Evolutionary conservation across 2,329 filamentous ascomycete genomes (phyloP), one percentile per base, ranked within the genome.

Genomic region (Xylariaceae sp.): DNA sequence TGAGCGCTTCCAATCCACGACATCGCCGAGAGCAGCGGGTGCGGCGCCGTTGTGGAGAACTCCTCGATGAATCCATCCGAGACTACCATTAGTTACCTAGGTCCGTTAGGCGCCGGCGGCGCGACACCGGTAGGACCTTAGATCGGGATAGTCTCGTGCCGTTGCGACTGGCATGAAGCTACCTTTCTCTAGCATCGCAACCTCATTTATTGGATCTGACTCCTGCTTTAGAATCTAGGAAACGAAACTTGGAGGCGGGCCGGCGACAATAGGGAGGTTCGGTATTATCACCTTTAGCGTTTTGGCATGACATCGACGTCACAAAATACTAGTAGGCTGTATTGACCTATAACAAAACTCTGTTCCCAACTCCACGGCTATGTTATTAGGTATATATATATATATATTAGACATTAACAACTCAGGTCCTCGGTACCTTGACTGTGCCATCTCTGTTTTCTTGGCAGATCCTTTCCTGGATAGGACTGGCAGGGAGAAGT

Each of bases 1-100:
- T 72, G 70, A 7, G 71, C 61, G 47, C 65, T 66, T n/a, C 68
- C 69, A 44, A 66, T 70, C 65, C 67, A 67, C 9, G 67, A 66
- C 7, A 72, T 66, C 18, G 56, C 59, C 7, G 67, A 70, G 20
- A 64, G 59, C 41, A 57, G 60, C 42, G 61, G 57, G 20, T 53
- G 50, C 20, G 60, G 55, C 48, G 57, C 59, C 42, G 47, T 47
- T 26, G 49, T 65, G 47, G 70, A 71, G 56, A 70, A 71, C 20
- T 65, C 61, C 50, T 73, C 69, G 48, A 73, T 63, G 60, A 26
- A 61, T 20, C 60, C 60, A 63, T 23, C 54, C 60, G 3, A 20
- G 10, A 10, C 58, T 55, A 21, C 60, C 58, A 26, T 63, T 58
- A 14, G 60, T 58, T 2, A n/a, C n/a, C n/a, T n/a, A n/a, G n/a